Conservation (phyloP, 148 eudicot species). For the Pouteria glomerata region DNA sequence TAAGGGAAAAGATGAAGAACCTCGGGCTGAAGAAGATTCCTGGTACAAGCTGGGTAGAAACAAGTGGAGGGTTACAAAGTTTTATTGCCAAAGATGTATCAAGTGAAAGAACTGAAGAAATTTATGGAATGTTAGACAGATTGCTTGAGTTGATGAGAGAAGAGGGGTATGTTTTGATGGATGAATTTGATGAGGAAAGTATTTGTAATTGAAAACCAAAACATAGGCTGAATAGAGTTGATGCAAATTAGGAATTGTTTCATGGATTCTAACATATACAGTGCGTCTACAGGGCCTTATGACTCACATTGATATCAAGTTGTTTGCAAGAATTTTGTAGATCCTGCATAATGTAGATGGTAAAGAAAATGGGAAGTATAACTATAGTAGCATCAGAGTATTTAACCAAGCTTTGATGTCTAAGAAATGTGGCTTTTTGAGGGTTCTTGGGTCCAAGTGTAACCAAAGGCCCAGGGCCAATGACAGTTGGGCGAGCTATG, state of each 20-base stretch:
- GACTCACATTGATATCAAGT: not conserved
- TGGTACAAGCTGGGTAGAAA: slow-evolving; percentile 50
- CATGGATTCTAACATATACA: not conserved
- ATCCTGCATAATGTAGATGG: too few species aligned
- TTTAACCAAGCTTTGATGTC: not conserved
- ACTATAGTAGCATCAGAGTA: not conserved
- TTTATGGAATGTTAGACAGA: slow-evolving; percentile 19
- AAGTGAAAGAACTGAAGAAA: slow-evolving; percentile 21
- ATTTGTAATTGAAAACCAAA: slow-evolving; percentile 5
- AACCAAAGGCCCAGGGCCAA: not conserved
- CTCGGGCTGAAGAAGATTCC: slow-evolving; percentile 45
- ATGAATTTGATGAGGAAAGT: slow-evolving; percentile 31
- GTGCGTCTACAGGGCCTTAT: not conserved
- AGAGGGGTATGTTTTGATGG: slow-evolving; percentile 19
- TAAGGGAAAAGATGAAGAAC: slow-evolving; percentile 31
- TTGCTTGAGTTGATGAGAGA: slow-evolving; percentile 23
- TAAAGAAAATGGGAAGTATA: not conserved
- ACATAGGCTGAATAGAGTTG: not conserved
- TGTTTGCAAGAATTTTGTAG: not conserved
- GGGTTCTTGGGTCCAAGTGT: not conserved
- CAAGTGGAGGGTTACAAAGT: slow-evolving; percentile 19
- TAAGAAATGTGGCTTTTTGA: not conserved
- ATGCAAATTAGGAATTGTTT: not conserved
- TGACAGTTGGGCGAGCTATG: not conserved
- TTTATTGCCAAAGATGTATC: slow-evolving; percentile 29